Conservation (phyloP, 1,284 basidiomycete species). For the Cutaneotrichosporon arboriforme region DNA sequence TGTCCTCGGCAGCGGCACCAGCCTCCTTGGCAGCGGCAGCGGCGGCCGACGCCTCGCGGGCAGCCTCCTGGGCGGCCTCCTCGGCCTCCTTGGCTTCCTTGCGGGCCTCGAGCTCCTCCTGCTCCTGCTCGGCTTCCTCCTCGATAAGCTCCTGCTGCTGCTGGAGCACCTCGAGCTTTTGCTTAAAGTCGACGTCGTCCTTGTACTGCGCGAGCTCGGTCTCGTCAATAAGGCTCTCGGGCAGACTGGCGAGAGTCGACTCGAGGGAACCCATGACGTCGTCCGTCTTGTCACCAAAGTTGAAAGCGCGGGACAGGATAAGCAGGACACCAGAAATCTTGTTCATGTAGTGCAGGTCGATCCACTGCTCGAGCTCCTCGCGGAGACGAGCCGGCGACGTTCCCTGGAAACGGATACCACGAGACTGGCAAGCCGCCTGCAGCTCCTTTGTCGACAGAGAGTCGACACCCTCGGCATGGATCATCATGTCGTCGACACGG, state of each 20-base stretch:
- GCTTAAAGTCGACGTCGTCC: conserved; percentile 91
- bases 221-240: conserved; percentile 93
- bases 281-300: conserved; percentile 80
- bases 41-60: conserved; percentile 43
- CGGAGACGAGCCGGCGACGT: conserved; percentile 76
- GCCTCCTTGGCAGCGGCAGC: conserved; percentile 53
- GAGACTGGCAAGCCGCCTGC: conserved; percentile 85
- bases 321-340: conserved; percentile 89
- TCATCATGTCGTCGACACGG: conserved; percentile 84
- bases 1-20: not conserved
- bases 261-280: conserved; percentile 79
- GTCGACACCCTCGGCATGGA: conserved; percentile 82
- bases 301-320: conserved; percentile 87
- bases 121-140: conserved; percentile 96
- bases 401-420: conserved; percentile 84
- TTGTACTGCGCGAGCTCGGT: conserved; percentile 87
- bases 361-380: conserved; percentile 90
- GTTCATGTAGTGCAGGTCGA: conserved; percentile 77
- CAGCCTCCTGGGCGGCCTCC: conserved; percentile 59
- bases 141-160: conserved; percentile 99
- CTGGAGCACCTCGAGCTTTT: conserved; percentile 94
- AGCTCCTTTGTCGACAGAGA: conserved; percentile 85
- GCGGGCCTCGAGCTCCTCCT: conserved; percentile 87
- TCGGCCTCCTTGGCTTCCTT: conserved; percentile 70
- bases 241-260: conserved; percentile 83